Evolutionary conservation across 192 early-diverging fungal genomes (phyloP), one percentile per base, ranked within the genome.

Genomic region (Jimgerdemannia lactiflua): DNA sequence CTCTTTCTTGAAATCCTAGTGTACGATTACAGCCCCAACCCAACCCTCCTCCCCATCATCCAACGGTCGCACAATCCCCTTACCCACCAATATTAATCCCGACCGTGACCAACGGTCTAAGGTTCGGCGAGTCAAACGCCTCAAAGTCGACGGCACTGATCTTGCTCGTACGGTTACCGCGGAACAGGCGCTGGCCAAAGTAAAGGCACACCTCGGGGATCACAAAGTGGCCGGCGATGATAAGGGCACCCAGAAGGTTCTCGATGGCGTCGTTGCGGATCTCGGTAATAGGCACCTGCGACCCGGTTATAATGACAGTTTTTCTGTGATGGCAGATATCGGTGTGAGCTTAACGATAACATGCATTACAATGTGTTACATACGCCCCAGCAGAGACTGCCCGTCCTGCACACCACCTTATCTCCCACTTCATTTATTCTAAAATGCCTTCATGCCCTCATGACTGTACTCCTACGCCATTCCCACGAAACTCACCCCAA

Each of bases 241-340:
- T 99, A 40, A 99, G 85, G 3, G 97, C 96, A 2, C 96, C 96
- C 3, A 99, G 81, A 20, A 99, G 86, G 81, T 99, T 99, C 70
- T 99, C 98, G 10, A 98, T 91, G 0, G 96, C 98, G 81, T 99
- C 98, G 83, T 97, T 99, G 65, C 98, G 90, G 42, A 99, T 92
- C 81, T 99, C 98, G 18, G 97, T 94, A 63, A 99, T 87, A 0
- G 98, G 98, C 4, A 99, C 95, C 82, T 99, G 98, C 19, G 96
- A 98, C 9, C 98, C 98, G 4, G 95, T 99, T 71, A 99, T 80
- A 75, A 99, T 98, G 42, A 99, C 96, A 18, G 97, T 94, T 79
- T 99, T 99, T 39, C 89, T 89, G 63, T 71, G 73, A 3, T 72
- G 29, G 29, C 29, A 29, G 29, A 29, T 29, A 29, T 29, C 29